These are phyloP conservation scores for Hypoxylon fuscum DNA, from an alignment of 495 filamentous ascomycete species.

Conservation along the genomic window DNA sequence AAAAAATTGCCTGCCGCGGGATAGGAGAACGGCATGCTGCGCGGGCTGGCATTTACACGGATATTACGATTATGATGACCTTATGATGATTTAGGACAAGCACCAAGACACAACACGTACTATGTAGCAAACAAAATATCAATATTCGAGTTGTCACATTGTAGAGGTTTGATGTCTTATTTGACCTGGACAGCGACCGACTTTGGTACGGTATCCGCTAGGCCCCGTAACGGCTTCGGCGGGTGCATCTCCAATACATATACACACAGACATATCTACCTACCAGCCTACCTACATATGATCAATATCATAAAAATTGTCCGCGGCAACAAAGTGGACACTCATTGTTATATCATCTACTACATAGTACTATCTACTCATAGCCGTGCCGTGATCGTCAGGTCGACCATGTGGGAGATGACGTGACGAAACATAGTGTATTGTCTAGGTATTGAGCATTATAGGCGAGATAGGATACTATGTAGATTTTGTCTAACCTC, in stretches of 20 bases:
- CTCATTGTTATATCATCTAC: neutral
- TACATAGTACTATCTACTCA: neutral
- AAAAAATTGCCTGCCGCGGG: neutral
- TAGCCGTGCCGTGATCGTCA: neutral
- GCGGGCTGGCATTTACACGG: neutral
- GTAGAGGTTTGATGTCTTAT: no score
- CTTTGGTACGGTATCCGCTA: slow-evolving; percentile 10
- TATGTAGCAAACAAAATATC: no score
- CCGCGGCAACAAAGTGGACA: slow-evolving; percentile 1
- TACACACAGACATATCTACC: neutral
- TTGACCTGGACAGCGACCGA: neutral
- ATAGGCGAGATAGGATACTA: slow-evolving; percentile 2
- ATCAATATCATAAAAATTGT: no score
- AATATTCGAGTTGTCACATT: neutral
- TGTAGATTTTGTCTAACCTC: neutral
- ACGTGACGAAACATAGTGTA: slow-evolving; percentile 25
- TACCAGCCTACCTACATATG: no score
- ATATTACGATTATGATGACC: no score
- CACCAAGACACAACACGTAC: slow-evolving; percentile 5
- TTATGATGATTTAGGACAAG: no score
- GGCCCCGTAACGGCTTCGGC: slow-evolving; percentile 11
- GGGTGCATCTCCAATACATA: neutral
- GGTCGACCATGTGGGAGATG: slow-evolving; percentile 16
- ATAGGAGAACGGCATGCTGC: slow-evolving; percentile 8
- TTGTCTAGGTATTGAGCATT: slow-evolving; percentile 9